Conservation (phyloP, 352 stramenopile species). For the Pythium plurisporium region DNA sequence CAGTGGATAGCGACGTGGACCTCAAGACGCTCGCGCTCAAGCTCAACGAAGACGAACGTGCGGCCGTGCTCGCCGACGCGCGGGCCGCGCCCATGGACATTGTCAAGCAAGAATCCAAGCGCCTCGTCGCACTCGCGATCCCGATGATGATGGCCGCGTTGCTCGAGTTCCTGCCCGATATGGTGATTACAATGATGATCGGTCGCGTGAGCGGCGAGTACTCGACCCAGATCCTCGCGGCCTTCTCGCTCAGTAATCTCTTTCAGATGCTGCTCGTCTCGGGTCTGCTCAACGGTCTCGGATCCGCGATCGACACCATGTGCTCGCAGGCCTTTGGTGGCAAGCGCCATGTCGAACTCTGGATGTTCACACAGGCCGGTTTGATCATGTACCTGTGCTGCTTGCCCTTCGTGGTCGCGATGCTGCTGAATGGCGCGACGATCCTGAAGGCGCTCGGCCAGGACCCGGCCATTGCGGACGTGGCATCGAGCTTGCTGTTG, state of each 20-base stretch:
- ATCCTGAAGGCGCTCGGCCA: constrained; percentile 53
- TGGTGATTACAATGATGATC: constrained; percentile 43
- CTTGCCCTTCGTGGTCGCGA: constrained; percentile 29
- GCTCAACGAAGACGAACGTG: constrained; percentile 24
- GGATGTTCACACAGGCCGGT: constrained; percentile 56
- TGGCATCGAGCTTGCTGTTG: constrained; percentile 39
- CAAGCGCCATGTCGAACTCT: constrained; percentile 50
- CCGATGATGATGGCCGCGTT: constrained; percentile 38
- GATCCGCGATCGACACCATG: constrained; percentile 59
- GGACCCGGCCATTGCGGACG: constrained; percentile 39
- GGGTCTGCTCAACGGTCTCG: constrained; percentile 44
- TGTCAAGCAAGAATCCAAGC: constrained; percentile 13
- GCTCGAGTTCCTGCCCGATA: constrained; percentile 35
- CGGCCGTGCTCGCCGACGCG: constrained; percentile 24
- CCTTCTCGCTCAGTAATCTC: constrained; percentile 43
- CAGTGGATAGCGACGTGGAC: constrained; percentile 17
- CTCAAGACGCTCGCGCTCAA: constrained; percentile 13
- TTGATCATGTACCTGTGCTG: constrained; percentile 43
- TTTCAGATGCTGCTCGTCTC: constrained; percentile 53
- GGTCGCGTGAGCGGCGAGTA: constrained; percentile 42
- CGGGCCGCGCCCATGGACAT: constrained; percentile 16
- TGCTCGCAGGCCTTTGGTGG: constrained; percentile 64
- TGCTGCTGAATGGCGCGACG: constrained; percentile 38
- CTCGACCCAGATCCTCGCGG: constrained; percentile 54
- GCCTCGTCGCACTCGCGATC: constrained; percentile 30